Evolutionary conservation across 257 asterid genomes (phyloP), one percentile per base, ranked within the genome.

Genomic region (Craterostigma plantagineum): DNA sequence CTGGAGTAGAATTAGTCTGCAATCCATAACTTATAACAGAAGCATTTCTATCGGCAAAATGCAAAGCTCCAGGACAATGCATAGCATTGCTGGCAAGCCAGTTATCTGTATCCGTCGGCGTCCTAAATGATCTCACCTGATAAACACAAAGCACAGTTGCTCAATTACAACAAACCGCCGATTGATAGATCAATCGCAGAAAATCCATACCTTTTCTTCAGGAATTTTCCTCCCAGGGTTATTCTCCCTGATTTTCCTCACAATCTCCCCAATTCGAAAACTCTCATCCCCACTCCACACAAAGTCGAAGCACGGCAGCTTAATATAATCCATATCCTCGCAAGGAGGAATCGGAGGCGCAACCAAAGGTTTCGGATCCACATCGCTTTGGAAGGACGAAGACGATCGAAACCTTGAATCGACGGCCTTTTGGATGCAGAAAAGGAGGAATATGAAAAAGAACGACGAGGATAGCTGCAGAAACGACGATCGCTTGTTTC

Each of bases 11-110:
- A 68, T 85, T 85, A 34, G 92, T 85, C 69, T 85, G 96, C 52
- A 85, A 38, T n/a, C 96, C 96, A 42, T 85, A 85, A 67, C 96
- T 66, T 43, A 85, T 75, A 9, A 72, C 63, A 10, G 90, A 71
- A 48, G 82, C 80, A 68, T 68, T 77, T 69, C 82, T 72, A 59
- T 80, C 91, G 3, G 55, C 17, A 53, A 85, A 77, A 63, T 85
- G 96, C 62, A 85, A 68, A 41, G 96, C 96, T 16, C 96, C 96
- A 58, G 93, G 58, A 54, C 90, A 77, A 8, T 38, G 58, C 94
- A 85, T 72, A 34, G 93, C 78, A 45, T 80, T 66, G 64, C 66
- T 70, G 51, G 69, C 70, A 56, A 85, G 92, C 96, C 96, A 85
- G 17, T 56, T 69, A 36, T 85, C 85, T 23, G 83, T 81, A 42